Conservation (phyloP, 768 basidiomycete species). For the Pleurotus citrinopileatus region DNA sequence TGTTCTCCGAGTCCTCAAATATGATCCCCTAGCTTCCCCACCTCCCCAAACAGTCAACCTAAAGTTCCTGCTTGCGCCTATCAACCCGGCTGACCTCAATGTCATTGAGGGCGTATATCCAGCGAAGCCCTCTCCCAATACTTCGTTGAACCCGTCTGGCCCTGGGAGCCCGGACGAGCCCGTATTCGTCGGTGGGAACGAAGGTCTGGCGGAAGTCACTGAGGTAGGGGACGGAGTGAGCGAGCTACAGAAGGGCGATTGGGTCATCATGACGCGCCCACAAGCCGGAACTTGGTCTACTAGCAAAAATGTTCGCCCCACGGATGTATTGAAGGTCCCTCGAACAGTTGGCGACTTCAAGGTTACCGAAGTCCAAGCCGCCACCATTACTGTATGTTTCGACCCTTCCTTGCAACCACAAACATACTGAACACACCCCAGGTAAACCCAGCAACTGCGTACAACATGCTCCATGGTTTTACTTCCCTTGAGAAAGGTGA, state of each 20-base stretch:
- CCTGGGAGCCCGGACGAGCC: constrained; percentile 29
- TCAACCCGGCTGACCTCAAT: constrained; percentile 83
- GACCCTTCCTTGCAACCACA: too few species aligned
- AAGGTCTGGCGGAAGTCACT: constrained; percentile 67
- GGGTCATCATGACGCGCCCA: constrained; percentile 68
- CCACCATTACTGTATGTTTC: constrained; percentile 71
- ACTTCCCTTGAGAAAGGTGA: constrained; percentile 62
- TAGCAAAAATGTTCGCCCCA: constrained; percentile 45
- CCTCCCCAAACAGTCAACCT: constrained; percentile 59
- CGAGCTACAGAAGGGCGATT: constrained; percentile 53
- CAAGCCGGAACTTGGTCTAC: constrained; percentile 80
- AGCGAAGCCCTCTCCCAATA: constrained; percentile 43
- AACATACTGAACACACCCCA: too few species aligned
- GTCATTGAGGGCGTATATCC: constrained; percentile 85
- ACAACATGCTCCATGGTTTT: constrained; percentile 77
- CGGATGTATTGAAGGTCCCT: constrained; percentile 63
- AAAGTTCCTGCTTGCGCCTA: constrained; percentile 65
- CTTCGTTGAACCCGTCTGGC: constrained; percentile 31
- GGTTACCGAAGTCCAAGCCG: constrained; percentile 63
- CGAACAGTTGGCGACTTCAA: constrained; percentile 21
- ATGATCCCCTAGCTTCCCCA: constrained; percentile 51
- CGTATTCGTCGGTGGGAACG: constrained; percentile 70
- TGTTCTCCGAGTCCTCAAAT: constrained; percentile 55
- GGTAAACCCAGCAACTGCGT: constrained; percentile 85
- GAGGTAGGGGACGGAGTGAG: constrained; percentile 56